phyloP scores from a whole-genome alignment of 192 early-diverging fungal species.

The Linnemannia hyalina region DNA sequence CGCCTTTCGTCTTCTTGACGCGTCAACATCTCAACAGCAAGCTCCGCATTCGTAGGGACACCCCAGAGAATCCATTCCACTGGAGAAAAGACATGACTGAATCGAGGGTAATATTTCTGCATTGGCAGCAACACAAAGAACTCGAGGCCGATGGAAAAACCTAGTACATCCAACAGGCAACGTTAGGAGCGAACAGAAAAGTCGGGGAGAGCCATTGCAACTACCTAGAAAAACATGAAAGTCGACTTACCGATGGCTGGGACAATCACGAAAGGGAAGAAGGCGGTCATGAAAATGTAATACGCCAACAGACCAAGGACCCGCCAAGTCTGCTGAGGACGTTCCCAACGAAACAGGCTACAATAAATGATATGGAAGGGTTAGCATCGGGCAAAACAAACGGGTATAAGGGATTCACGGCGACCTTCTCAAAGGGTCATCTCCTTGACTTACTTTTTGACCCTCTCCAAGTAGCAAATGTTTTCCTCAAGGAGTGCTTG shows the following conservation, averaged over 20 bases:
- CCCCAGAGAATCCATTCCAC: conserved; percentile 64
- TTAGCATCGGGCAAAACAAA: neutral
- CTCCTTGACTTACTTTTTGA: conserved; percentile 34
- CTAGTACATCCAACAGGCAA: neutral
- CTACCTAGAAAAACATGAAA: neutral
- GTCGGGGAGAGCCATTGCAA: neutral
- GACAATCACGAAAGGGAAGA: conserved; percentile 33
- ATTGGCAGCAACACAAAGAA: conserved; percentile 62
- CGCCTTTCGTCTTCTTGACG: conserved; percentile 17
- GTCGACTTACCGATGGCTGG: conserved; percentile 28
- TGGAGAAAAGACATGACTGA: conserved; percentile 61
- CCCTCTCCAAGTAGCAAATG: conserved; percentile 41
- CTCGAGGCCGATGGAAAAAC: conserved; percentile 56
- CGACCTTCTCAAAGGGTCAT: neutral
- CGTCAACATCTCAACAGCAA: conserved; percentile 60
- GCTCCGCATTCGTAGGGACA: conserved; percentile 65
- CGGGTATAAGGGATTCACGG: neutral
- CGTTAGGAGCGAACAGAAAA: neutral
- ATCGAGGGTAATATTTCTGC: conserved; percentile 61
- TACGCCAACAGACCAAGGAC: conserved; percentile 34
- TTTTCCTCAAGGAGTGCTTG: conserved; percentile 49
- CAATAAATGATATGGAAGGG: neutral
- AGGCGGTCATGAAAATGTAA: conserved; percentile 37
- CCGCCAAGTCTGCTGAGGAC: conserved; percentile 47
- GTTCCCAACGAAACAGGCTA: conserved; percentile 50